Percentiles rank a stretch among this genome's conserved stretches.
These are phyloP conservation scores for Trichoderma sp. DNA, from an alignment of 2,329 filamentous ascomycete genomes.

Conservation along the genomic window DNA sequence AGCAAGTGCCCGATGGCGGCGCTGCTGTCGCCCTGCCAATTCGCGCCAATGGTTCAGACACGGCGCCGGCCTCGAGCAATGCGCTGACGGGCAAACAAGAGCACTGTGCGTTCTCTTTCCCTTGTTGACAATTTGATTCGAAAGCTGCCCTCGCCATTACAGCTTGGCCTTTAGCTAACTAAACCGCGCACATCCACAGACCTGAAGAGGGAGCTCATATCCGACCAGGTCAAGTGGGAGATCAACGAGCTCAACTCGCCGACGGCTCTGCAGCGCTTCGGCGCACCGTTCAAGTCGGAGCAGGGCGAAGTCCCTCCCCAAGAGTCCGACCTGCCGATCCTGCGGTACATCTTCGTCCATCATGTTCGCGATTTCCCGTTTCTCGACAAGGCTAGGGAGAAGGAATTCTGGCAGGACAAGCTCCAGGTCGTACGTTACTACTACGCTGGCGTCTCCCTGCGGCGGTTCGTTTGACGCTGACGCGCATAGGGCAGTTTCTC, in stretches of 20 bases:
- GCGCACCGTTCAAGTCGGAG: constrained; percentile 91
- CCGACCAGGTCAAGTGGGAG: constrained; percentile 85
- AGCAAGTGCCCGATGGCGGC: constrained; percentile 35
- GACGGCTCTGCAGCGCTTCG: constrained; percentile 91
- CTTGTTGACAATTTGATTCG: background rate
- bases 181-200: constrained; percentile 54
- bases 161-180: background rate
- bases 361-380: constrained; percentile 98
- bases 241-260: constrained; percentile 92
- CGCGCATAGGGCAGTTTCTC: constrained; percentile 67
- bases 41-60: constrained; percentile 37
- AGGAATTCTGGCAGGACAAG: constrained; percentile 99
- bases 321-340: constrained; percentile 89
- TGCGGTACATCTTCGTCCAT: constrained; percentile 96
- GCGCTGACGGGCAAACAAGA: constrained; percentile 92
- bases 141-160: background rate
- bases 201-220: constrained; percentile 92
- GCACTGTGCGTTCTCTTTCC: constrained; percentile 69
- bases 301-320: constrained; percentile 89
- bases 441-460: background rate
- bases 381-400: constrained; percentile 92
- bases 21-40: constrained; percentile 37
- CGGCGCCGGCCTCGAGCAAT: constrained; percentile 48
- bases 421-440: constrained; percentile 75
- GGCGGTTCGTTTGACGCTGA: constrained; percentile 7